Evolutionary conservation across 2,329 filamentous ascomycete species (phyloP), one percentile per base, ranked within the genome.

Genomic region (Clonostachys sp.): DNA sequence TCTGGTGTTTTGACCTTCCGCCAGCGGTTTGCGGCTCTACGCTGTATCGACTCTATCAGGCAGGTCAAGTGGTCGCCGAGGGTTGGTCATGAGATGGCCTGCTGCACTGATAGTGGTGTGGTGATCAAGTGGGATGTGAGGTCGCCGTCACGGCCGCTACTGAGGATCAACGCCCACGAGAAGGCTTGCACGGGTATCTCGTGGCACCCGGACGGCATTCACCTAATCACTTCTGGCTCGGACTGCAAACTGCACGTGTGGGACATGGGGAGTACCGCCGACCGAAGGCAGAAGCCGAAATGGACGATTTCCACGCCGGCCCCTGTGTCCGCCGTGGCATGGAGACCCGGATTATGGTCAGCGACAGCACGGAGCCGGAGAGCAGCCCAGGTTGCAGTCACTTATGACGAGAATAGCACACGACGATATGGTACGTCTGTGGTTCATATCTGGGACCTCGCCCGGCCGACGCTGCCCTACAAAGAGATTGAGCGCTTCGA

Each of bases 401-500:
- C 79, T 2, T 84, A 86, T 56, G 77, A 84, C 49, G 80, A 81
- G 53, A 70, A 69, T 40, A 74, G 74, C 54, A 62, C 72, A 41
- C 76, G 74, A 48, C 71, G 74, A 9, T 75, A 76, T 46, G 81
- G 80, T 40, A 77, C 79, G 41, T 78, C 73, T 30, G 70, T 74
- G 0, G 80, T 86, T 13, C 82, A 87, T 48, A 71, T 87, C 17
- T 87, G 83, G 82, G 84, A 87, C 57, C 64, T 87, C n/a, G 83
- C 81, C 7, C 72, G 84, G 34, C 81, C 83, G 2, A 79, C 81
- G 2, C 75, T 87, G 70, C 82, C 83, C 0, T 86, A 83, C 57
- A 84, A 84, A 53, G 79, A 84, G 54, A 75, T 87, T 42, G 78
- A 83, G 49, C 66, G 76, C 38, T 86, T 84, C 52, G 75, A 80